These are phyloP conservation scores for Linnemannia zychae DNA, from an alignment of 192 early-diverging fungal species.

Conservation along the genomic window DNA sequence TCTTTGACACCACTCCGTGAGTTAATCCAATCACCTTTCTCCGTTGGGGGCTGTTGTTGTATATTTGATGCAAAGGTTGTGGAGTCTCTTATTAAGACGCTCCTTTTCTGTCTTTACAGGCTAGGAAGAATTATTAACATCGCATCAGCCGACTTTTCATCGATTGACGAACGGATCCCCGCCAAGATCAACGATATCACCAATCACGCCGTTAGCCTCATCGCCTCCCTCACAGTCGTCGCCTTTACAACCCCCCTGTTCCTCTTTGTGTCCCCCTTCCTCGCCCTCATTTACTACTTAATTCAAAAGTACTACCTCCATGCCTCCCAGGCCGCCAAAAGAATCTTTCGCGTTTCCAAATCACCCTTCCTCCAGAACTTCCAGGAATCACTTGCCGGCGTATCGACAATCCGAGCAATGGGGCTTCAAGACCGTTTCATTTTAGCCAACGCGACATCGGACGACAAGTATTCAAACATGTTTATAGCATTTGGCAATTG, in stretches of 20 bases:
- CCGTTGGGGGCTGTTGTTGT: neutral
- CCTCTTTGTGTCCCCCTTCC: slow-evolving; percentile 20
- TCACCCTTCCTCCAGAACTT: slow-evolving; percentile 76
- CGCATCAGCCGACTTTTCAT: slow-evolving; percentile 35
- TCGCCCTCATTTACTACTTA: slow-evolving; percentile 36
- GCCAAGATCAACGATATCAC: slow-evolving; percentile 21
- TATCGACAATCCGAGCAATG: slow-evolving; percentile 68
- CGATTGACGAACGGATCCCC: slow-evolving; percentile 17
- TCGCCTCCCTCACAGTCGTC: slow-evolving; percentile 20
- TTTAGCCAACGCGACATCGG: slow-evolving; percentile 53
- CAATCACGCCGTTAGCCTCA: slow-evolving; percentile 15
- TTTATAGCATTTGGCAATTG: slow-evolving; percentile 14
- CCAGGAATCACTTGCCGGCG: slow-evolving; percentile 64
- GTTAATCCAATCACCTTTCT: neutral
- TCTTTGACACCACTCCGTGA: slow-evolving; percentile 39
- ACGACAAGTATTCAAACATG: slow-evolving; percentile 11
- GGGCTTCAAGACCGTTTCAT: slow-evolving; percentile 67
- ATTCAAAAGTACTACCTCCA: slow-evolving; percentile 66
- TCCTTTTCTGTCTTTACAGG: slow-evolving; percentile 50
- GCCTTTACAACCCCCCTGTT: slow-evolving; percentile 13
- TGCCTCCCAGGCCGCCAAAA: slow-evolving; percentile 74
- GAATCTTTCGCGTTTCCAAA: slow-evolving; percentile 75
- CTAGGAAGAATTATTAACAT: slow-evolving; percentile 76
- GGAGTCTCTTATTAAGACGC: neutral
- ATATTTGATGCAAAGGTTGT: neutral